Base-by-base conservation (phyloP, 2,329 filamentous ascomycete genomes). In the Karstenula rhodostoma region DNA sequence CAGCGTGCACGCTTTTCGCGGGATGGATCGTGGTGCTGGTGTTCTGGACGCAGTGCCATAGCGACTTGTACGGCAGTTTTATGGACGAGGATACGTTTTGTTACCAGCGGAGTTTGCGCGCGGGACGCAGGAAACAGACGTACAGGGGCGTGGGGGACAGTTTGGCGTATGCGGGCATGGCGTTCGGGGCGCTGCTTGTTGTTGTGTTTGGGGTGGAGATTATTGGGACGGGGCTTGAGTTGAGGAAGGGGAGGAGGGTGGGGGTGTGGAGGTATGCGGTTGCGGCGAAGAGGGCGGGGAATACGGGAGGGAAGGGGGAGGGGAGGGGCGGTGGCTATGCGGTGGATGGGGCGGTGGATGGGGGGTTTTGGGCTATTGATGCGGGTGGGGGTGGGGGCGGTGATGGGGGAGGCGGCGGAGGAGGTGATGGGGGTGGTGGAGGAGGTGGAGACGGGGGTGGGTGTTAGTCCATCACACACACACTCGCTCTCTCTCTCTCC, bases 361-460 rank as follows among this genome's bases (percentile, higher is more conserved):
- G 4, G 37, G 23, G 60, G 12, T 25, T 35, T 13, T 51, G 35
- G 25, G 15, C 37, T 15, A 10, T 32, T 2, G 29, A 32, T 32
- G 29, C 29, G 8, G 25, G 19, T 29, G 43, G 44, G 1, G 33
- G 29, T 17, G 44, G 55, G 19, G 35, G 44, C 15, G 42, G n/a
- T 2, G 55, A 17, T 10, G 44, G 44, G 1, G 54, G 40, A 1
- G 52, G 52, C 2, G 52, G 52, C 33, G 52, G 52, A 4, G 52
- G 52, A 35, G 54, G 46, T 17, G 49, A 54, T 55, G 57, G 19
- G 12, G 27, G 29, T 8, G 44, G 48, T 54, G 49, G 22, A 33
- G 25, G 60, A 48, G 37, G 29, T 17, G 40, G 57, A 58, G n/a
- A 42, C 23, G 52, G 52, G 15, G 52, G 52, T 40, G 50, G 50